These are phyloP conservation scores for Venturia effusa DNA, from an alignment of 2,329 filamentous ascomycete genomes.

Conservation along the genomic window DNA sequence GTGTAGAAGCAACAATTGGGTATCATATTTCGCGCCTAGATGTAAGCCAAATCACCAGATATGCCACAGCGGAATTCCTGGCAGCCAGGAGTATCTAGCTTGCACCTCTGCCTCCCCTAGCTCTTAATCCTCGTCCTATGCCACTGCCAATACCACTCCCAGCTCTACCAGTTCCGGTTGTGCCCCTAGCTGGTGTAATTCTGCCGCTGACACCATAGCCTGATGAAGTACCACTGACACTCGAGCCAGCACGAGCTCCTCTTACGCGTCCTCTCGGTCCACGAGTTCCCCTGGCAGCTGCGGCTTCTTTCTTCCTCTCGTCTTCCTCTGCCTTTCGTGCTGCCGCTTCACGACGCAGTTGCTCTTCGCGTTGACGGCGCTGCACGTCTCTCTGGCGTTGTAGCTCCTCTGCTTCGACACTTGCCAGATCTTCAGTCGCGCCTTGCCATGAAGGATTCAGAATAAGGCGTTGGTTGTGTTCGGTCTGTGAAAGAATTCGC, in stretches of 20 bases:
- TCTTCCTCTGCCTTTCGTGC: slow-evolving; percentile 40
- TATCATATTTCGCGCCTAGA: slow-evolving; percentile 5
- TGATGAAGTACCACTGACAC: slow-evolving; percentile 14
- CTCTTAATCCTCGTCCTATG: slow-evolving; percentile 31
- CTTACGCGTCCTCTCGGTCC: slow-evolving; percentile 26
- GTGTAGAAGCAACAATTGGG: neutral
- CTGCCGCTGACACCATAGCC: slow-evolving; percentile 36
- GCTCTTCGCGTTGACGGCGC: slow-evolving; percentile 65
- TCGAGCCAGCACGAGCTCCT: slow-evolving; percentile 21
- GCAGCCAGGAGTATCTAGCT: neutral
- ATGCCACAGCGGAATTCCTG: neutral
- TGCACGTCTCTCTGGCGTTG: slow-evolving; percentile 67
- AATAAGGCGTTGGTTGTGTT: slow-evolving; percentile 90
- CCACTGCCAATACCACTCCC: slow-evolving; percentile 28
- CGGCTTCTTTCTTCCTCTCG: slow-evolving; percentile 49
- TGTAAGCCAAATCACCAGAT: neutral
- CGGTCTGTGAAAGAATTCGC: slow-evolving; percentile 88
- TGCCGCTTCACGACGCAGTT: slow-evolving; percentile 63
- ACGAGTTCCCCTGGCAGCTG: slow-evolving; percentile 32
- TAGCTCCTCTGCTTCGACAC: slow-evolving; percentile 70
- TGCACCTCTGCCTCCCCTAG: slow-evolving; percentile 12
- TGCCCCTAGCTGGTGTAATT: slow-evolving; percentile 21
- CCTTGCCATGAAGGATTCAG: slow-evolving; percentile 85
- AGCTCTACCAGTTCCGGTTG: slow-evolving; percentile 15
- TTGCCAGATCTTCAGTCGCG: slow-evolving; percentile 72